A percentile compares a stretch with the other conserved stretches of the same genome.
Evolutionary conservation across 176 grass and related monocot species (phyloP).

Genomic region (Ensete glaucum): DNA sequence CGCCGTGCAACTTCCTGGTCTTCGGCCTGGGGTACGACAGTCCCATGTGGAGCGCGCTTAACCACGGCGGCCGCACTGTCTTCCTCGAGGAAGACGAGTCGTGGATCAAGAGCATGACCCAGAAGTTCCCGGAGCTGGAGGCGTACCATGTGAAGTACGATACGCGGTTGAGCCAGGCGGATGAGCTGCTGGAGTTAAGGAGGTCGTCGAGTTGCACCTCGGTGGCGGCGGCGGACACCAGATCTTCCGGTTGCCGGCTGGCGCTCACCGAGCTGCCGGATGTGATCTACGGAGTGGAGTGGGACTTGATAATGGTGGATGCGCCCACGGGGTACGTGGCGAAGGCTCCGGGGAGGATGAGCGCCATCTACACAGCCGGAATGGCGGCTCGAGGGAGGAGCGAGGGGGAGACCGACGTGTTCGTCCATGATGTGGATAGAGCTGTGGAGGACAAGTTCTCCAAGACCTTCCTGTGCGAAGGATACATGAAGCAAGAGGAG

Average conservation of each 20-base stretch:
- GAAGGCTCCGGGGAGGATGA: neutral
- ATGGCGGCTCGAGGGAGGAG: neutral
- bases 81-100: neutral
- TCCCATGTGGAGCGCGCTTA: neutral
- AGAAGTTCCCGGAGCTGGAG: neutral
- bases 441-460: neutral
- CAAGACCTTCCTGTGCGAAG: neutral
- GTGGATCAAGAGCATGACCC: neutral
- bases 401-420: neutral
- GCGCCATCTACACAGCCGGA: neutral
- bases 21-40: neutral
- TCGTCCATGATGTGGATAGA: neutral
- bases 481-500: neutral
- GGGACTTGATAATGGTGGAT: conserved; percentile 1
- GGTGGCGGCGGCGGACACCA: neutral
- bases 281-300: neutral
- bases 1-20: neutral
- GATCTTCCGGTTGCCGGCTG: neutral
- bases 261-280: neutral
- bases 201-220: neutral
- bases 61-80: neutral
- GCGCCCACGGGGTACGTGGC: neutral
- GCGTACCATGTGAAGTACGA: neutral
- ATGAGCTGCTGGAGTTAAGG: neutral
- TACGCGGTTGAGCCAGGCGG: neutral